These are phyloP conservation scores for Gomphus bonarii DNA, from an alignment of 1,284 basidiomycete species.

Conservation along the genomic window DNA sequence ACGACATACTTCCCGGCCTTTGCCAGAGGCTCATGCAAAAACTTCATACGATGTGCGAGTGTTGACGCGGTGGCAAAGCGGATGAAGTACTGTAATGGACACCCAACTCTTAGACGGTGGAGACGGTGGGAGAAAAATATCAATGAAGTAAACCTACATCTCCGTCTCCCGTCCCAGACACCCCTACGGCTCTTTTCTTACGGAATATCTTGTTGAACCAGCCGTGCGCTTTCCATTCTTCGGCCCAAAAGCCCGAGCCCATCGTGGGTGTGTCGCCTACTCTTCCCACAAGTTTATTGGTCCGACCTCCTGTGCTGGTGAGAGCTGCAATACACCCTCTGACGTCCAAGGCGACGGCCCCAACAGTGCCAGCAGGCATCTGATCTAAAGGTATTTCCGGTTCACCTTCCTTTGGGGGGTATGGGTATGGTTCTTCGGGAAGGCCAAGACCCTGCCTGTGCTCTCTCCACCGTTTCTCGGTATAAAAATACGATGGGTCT, in stretches of 20 bases:
- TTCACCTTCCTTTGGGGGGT: slow-evolving; percentile 17
- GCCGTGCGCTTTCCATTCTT: slow-evolving; percentile 50
- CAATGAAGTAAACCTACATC: slow-evolving; percentile 40
- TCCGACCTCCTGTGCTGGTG: slow-evolving; percentile 74
- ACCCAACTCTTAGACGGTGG: slow-evolving; percentile 9
- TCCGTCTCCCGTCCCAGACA: slow-evolving; percentile 77
- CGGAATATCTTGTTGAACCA: slow-evolving; percentile 32
- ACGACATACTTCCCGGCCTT: slow-evolving; percentile 47
- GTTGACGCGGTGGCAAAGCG: slow-evolving; percentile 55
- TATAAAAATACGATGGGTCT: slow-evolving; percentile 68
- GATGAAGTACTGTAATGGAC: slow-evolving; percentile 58
- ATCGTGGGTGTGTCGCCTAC: slow-evolving; percentile 74
- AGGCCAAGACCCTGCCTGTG: slow-evolving; percentile 62
- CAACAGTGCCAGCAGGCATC: slow-evolving; percentile 69
- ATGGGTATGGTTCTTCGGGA: slow-evolving; percentile 49
- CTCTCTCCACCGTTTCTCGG: slow-evolving; percentile 61
- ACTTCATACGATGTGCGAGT: slow-evolving; percentile 57
- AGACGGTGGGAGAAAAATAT: slow-evolving; percentile 8
- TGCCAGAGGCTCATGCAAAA: slow-evolving; percentile 42
- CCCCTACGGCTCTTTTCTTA: slow-evolving; percentile 38
- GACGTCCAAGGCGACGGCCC: slow-evolving; percentile 70
- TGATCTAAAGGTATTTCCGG: slow-evolving; percentile 36
- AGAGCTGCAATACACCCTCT: slow-evolving; percentile 61
- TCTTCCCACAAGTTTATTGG: slow-evolving; percentile 74
- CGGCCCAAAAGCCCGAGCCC: slow-evolving; percentile 76